Conservation (phyloP, 2,329 filamentous ascomycete genomes). For the Cladosporium cucumerinum region DNA sequence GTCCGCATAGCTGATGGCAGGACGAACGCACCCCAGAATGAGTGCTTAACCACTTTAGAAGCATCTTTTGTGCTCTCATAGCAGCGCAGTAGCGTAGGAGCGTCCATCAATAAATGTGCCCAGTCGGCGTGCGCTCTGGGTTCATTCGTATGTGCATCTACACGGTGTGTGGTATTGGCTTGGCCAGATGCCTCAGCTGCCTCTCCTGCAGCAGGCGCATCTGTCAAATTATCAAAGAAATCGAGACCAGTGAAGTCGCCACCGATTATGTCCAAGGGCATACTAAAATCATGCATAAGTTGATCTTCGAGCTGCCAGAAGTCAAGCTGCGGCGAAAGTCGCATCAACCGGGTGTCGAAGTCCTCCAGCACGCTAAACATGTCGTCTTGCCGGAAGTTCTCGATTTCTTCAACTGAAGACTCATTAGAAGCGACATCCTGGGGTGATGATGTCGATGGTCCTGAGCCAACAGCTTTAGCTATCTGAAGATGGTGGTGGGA, state of each 20-base stretch:
- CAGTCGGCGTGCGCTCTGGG: not conserved
- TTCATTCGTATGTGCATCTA: not conserved
- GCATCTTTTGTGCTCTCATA: not conserved
- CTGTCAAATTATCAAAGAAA: not conserved
- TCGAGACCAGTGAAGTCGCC: not conserved
- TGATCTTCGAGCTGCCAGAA: not conserved
- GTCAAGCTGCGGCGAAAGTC: not conserved
- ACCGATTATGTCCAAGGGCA: not conserved
- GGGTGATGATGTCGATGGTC: not conserved
- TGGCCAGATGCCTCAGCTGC: not conserved
- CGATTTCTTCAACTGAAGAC: not conserved
- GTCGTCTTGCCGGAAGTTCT: not conserved
- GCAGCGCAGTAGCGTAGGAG: not conserved
- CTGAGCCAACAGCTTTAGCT: not conserved
- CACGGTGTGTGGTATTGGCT: not conserved
- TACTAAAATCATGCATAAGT: not conserved
- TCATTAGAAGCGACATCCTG: not conserved
- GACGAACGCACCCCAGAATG: conserved; percentile 4
- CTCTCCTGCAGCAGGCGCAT: not conserved
- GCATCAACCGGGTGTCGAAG: not conserved
- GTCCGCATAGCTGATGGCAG: conserved; percentile 6
- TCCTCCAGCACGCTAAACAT: not conserved
- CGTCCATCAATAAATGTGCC: not conserved
- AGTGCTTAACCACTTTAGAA: not conserved
- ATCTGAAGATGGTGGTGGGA: not conserved